Evolutionary conservation across 331 rosid species (phyloP), one percentile per base, ranked within the genome.

Genomic region (Pyrus hybrid): DNA sequence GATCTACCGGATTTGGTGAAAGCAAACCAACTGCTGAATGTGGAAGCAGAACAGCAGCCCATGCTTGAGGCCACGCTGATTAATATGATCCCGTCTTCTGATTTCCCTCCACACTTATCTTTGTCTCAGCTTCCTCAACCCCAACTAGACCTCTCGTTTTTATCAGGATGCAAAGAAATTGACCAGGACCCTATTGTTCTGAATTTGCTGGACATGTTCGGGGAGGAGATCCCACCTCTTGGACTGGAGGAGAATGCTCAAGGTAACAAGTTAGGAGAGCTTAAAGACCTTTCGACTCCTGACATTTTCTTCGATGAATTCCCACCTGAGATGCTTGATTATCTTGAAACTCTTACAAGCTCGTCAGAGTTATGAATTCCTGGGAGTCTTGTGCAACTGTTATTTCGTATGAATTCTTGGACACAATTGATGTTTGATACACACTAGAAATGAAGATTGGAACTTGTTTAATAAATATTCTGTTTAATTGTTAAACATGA

Each of bases 301-400:
- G 68, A 71, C 13, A 77, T 63, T 41, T 74, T 80, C 41, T 89
- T 87, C 30, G 79, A 87, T 30, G 91, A 89, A 53, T 60, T 89
- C 37, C 63, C 91, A 51, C 66, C 67, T 32, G 91, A 89, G 25
- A 72, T 85, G 57, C 82, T 89, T 81, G 88, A 89, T 65, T 85
- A 85, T 62, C 82, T 87, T 71, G 84, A 88, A 68, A 75, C 78
- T 14, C 57, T 77, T 84, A 81, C 88, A 18, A 66, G 72, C 29
- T 41, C 84, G 43, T 53, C 63, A 8, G 64, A 70, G 76, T 75
- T 61, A 72, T 29, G n/a, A 75, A 63, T 33, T 70, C 18, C 63
- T 60, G 26, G 21, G 17, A 53, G 47, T 20, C 45, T 62, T 62
- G 37, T 62, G 32, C 3, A 62, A 29, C 68, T 17, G 21, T 17